Evolutionary conservation across 2,329 filamentous ascomycete species (phyloP), one percentile per base, ranked within the genome.

Genomic region (Zelopaecilomyces penicillatus): DNA sequence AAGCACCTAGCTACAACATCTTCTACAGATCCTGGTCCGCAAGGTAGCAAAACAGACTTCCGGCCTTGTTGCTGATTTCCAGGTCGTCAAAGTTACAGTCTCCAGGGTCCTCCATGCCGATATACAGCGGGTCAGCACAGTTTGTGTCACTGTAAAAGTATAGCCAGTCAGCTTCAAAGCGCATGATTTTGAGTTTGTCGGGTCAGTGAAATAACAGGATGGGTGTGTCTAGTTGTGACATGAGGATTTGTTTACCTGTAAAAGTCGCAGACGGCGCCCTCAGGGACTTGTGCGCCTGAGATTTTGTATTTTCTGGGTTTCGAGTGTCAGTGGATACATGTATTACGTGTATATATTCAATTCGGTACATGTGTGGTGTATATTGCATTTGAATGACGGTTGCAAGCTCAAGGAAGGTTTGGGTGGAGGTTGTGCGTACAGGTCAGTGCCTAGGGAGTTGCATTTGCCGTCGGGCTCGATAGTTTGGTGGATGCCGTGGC

Each of bases 41-140:
- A 19, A 19, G 19, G 19, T 48, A 45, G 39, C 42, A 48, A 12
- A 36, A 9, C 32, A 46, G 9, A 28, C 39, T 42, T 8, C 30
- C 11, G 5, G 46, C 46, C 31, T 30, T 31, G 28, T 48, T 48
- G 5, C 31, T 28, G 8, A 45, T 42, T 5, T 42, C 46, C 27
- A 45, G 8, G 11, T 42, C 36, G 2, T 12, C n/a, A 12, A 45
- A 45, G 30, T 11, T 8, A 11, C 39, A 45, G 12, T 33, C 7
- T 1, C 46, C 43, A 19, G 36, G 43, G 27, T 45, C 39, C 11
- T 45, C 43, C 39, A 43, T 46, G 6, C 46, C 46, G 10, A 45
- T 45, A 31, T 35, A 48, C n/a, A 48, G 42, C 5, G 39, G 46
- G 11, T 32, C 12, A 8, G 31, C 30, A 32, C 43, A 48, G 28